Evolutionary conservation across 2,329 filamentous ascomycete species (phyloP).

Genomic region (Pseudogymnoascus sp.): DNA sequence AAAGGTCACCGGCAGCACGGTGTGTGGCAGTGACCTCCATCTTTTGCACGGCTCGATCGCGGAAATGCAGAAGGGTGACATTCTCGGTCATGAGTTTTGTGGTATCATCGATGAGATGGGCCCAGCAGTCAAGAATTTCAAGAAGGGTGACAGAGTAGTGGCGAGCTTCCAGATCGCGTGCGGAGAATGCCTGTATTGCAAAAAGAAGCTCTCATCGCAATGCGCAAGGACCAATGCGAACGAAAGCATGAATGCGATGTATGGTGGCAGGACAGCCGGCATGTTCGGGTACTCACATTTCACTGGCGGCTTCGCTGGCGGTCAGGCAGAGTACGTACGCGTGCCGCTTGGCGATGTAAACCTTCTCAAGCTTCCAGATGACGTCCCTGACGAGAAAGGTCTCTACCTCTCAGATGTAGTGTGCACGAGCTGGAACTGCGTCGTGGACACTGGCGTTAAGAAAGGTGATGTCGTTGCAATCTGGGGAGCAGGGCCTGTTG

Average conservation of each 20-base stretch:
- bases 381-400: slow-evolving; percentile 73
- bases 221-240: slow-evolving; percentile 77
- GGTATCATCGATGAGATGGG: slow-evolving; percentile 44
- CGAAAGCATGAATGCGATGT: slow-evolving; percentile 64
- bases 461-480: slow-evolving; percentile 71
- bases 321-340: slow-evolving; percentile 79
- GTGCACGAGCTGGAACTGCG: slow-evolving; percentile 70
- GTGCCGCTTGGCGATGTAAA: slow-evolving; percentile 78
- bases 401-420: slow-evolving; percentile 78
- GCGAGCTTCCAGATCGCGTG: slow-evolving; percentile 81
- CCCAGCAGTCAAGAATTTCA: slow-evolving; percentile 43
- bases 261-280: slow-evolving; percentile 67
- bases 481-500: slow-evolving; percentile 76
- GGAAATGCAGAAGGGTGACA: slow-evolving; percentile 44
- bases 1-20: slow-evolving; percentile 51
- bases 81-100: slow-evolving; percentile 48
- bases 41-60: slow-evolving; percentile 33
- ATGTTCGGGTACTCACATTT: slow-evolving; percentile 72
- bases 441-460: slow-evolving; percentile 77
- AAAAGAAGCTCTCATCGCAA: slow-evolving; percentile 68
- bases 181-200: slow-evolving; percentile 67
- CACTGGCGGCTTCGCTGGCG: slow-evolving; percentile 79
- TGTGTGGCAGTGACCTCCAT: slow-evolving; percentile 34
- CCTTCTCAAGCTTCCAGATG: slow-evolving; percentile 68
- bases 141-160: slow-evolving; percentile 64